Base-by-base conservation (phyloP, 169 alveolate species). In the Toxoplasma gondii region DNA sequence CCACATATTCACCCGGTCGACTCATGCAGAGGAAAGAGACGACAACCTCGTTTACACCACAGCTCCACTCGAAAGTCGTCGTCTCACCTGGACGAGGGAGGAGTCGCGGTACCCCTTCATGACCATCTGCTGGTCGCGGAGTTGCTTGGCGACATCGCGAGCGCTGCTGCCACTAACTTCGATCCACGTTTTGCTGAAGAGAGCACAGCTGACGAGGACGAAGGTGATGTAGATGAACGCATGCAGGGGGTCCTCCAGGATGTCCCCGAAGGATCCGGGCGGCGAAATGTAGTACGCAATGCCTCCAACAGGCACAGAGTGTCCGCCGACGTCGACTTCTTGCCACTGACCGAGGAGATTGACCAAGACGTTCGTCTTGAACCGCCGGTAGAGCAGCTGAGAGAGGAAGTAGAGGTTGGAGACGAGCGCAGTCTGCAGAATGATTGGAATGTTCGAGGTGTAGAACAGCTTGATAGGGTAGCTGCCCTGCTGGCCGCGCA, bases 381-480 rank as follows among this genome's bases (percentile, higher is more conserved):
- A 99, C 88, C 99, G 99, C 74, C 99, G 98, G 97, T 99, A 99
- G 64, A 99, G 98, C 94, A 99, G 97, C 97, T 99, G 99, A 2
- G 99, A 99, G 97, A 99, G 98, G 99, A 99, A 99, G 97, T 99
- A 99, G 92, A 99, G 97, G 96, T 99, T 99, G 41, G 99, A 99
- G 54, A 99, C 99, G 88, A 99, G 98, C 34, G 96, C 96, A 92
- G 99, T 97, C 96, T 99, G 99, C 91, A 99, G 98, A 91, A 99
- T 99, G 93, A 99, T 99, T 24, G 99, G 99, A 93, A 99, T 99
- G 99, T 99, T 99, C 58, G 99, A 98, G 91, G 99, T 99, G 98
- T 99, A 99, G 97, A 99, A 99, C 84, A 99, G 98, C 97, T 99
- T 99, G 96, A 99, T 99, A 74, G 99, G 99, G 97, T 99, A 99